phyloP scores from a whole-genome alignment of 257 asterid genomes.

The Schizonepeta tenuifolia region DNA sequence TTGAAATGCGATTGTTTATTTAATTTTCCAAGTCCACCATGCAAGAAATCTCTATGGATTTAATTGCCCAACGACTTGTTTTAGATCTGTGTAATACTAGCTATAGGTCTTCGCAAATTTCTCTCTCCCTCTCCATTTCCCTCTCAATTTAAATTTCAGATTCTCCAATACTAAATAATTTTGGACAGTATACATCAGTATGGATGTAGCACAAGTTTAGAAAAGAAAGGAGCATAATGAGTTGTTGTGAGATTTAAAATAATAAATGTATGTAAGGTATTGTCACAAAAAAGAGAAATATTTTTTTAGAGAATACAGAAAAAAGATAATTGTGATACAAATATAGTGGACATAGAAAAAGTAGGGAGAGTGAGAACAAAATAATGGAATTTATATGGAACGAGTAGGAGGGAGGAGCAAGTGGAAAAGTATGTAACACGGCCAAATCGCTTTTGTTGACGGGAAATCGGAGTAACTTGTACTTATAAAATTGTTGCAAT shows the following conservation, averaged over 20 bases:
- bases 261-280: too few species aligned
- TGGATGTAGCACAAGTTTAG: too few species aligned
- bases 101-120: not conserved
- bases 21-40: conserved; percentile 24
- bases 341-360: too few species aligned
- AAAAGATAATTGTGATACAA: too few species aligned
- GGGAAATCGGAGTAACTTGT: not conserved
- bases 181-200: too few species aligned
- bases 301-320: too few species aligned
- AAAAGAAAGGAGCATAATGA: too few species aligned
- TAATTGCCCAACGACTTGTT: conserved; percentile 3
- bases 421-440: conserved; percentile 27
- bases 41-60: conserved; percentile 19
- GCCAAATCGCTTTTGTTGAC: conserved; percentile 72
- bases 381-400: conserved; percentile 26
- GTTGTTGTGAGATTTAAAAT: too few species aligned
- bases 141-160: not conserved
- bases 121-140: too few species aligned
- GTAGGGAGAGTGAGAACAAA: conserved; percentile 13
- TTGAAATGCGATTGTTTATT: conserved; percentile 12
- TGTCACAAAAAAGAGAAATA: too few species aligned
- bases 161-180: too few species aligned
- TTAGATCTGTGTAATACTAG: not conserved
- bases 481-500: not conserved
- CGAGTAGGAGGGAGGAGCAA: conserved; percentile 26